Conservation (phyloP, 768 basidiomycete species). For the Chalciporus pseudorubinellus region DNA sequence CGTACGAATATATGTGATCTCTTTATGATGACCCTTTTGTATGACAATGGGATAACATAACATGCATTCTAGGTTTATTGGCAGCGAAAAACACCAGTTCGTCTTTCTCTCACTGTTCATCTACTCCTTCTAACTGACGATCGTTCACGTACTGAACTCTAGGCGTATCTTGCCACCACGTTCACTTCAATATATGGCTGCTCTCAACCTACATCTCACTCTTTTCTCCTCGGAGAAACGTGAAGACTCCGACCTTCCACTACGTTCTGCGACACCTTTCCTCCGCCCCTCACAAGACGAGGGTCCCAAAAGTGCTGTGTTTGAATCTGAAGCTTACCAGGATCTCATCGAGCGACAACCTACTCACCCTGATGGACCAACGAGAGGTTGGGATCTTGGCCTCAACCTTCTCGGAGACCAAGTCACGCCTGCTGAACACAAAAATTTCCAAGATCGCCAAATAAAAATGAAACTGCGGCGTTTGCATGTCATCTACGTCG, state of each 20-base stretch:
- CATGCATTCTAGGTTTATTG: constrained; percentile 8
- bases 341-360: constrained; percentile 39
- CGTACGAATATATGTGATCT: background rate
- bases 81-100: constrained; percentile 10
- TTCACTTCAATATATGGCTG: constrained; percentile 47
- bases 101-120: constrained; percentile 9
- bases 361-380: constrained; percentile 41
- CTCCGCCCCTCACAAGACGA: constrained; percentile 15
- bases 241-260: constrained; percentile 9
- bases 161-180: constrained; percentile 13
- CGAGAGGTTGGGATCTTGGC: constrained; percentile 29
- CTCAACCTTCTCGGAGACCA: constrained; percentile 33
- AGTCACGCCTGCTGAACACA: constrained; percentile 30
- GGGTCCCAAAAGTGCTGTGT: constrained; percentile 15
- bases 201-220: constrained; percentile 56
- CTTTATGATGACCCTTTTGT: background rate
- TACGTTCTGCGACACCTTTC: constrained; percentile 22
- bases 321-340: constrained; percentile 32
- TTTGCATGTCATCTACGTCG: constrained; percentile 27
- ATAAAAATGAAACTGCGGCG: constrained; percentile 35
- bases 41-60: constrained; percentile 2
- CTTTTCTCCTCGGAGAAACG: constrained; percentile 43
- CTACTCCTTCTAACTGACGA: constrained; percentile 13
- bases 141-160: constrained; percentile 6
- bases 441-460: constrained; percentile 25